These are phyloP conservation scores for Tolypocladium pustulatum DNA, from an alignment of 2,329 filamentous ascomycete species.

Conservation along the genomic window DNA sequence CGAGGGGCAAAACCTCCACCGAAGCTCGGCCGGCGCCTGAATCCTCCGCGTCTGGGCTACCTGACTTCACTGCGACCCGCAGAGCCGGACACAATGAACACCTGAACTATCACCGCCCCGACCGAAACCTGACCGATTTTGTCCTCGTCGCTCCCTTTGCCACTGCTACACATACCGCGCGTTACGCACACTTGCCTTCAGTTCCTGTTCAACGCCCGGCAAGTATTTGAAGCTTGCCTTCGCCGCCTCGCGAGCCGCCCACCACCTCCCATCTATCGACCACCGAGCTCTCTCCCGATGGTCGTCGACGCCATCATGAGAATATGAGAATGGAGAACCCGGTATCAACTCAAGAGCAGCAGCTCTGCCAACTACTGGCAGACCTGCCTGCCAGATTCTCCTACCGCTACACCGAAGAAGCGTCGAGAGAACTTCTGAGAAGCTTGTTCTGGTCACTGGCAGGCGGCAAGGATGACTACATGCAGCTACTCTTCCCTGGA, in stretches of 20 bases:
- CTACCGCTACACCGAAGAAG: constrained; percentile 65
- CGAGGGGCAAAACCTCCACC: constrained; percentile 1
- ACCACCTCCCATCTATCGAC: neutral
- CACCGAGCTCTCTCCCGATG: neutral
- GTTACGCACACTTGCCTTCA: too few species aligned
- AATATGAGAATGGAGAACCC: constrained; percentile 35
- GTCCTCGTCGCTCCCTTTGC: neutral
- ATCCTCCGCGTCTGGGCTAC: neutral
- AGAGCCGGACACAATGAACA: neutral
- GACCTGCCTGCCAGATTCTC: constrained; percentile 63
- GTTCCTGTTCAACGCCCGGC: neutral
- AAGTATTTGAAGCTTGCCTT: neutral
- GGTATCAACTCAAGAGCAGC: constrained; percentile 61
- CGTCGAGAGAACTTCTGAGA: constrained; percentile 61
- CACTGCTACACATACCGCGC: neutral
- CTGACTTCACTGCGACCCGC: neutral
- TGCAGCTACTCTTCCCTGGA: constrained; percentile 73
- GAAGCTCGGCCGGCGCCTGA: neutral
- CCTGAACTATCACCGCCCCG: neutral
- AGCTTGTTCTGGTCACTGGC: constrained; percentile 83
- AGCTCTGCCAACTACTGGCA: constrained; percentile 74
- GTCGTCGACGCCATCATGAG: constrained; percentile 14
- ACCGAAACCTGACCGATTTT: neutral
- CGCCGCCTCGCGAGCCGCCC: neutral
- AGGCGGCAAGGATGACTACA: constrained; percentile 60